Conservation (phyloP, 331 rosid genomes). For the Quercus tomentella region DNA sequence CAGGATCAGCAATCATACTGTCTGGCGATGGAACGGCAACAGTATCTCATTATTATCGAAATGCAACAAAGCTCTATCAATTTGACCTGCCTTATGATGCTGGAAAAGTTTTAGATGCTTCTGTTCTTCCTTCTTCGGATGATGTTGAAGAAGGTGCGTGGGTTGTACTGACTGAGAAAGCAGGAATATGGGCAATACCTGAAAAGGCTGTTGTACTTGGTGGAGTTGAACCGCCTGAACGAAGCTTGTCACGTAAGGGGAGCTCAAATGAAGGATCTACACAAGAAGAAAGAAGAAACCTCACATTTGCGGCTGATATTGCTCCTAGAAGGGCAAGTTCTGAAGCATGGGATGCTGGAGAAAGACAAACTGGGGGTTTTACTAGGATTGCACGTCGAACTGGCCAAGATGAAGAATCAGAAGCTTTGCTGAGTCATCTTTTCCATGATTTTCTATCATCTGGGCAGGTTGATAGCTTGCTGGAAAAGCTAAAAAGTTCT, state of each 20-base stretch:
- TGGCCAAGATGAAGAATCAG: conserved; percentile 90
- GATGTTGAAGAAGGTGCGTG: conserved; percentile 90
- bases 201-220: conserved; percentile 95
- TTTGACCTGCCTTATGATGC: conserved; percentile 97
- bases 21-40: conserved; percentile 96
- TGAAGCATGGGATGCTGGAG: conserved; percentile 81
- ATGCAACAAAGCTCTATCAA: conserved; percentile 69
- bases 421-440: conserved; percentile 71
- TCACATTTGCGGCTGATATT: conserved; percentile 52
- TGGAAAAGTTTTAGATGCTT: conserved; percentile 97
- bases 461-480: conserved; percentile 68
- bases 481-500: conserved; percentile 70
- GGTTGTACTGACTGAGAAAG: conserved; percentile 94
- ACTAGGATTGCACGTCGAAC: conserved; percentile 62
- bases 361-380: conserved; percentile 52
- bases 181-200: conserved; percentile 98
- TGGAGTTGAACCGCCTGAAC: conserved; percentile 96
- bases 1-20: conserved; percentile 77
- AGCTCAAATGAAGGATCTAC: conserved; percentile 91
- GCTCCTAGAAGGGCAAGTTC: conserved; percentile 73
- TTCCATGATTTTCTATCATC: conserved; percentile 75
- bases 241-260: conserved; percentile 94
- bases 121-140: conserved; percentile 78
- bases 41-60: conserved; percentile 74
- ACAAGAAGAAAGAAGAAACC: conserved; percentile 76